Percentiles rank a stretch among this genome's conserved stretches.
Evolutionary conservation across 2,329 filamentous ascomycete genomes (phyloP).

Genomic region (Verticillium alfalfae): DNA sequence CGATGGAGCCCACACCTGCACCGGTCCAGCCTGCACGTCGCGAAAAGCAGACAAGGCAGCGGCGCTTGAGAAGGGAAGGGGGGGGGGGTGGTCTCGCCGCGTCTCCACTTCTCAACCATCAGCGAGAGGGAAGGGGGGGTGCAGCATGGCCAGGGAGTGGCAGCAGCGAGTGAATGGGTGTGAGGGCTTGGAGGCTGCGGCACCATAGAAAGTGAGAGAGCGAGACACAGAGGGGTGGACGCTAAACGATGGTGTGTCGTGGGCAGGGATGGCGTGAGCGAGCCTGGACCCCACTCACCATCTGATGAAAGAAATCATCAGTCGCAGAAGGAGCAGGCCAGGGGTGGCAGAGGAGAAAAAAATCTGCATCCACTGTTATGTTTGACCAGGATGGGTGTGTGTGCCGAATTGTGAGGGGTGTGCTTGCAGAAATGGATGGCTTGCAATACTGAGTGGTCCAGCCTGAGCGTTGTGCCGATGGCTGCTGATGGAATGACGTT

Average conservation of each 20-base stretch:
- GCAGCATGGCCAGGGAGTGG: background rate
- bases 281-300: background rate
- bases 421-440: no score
- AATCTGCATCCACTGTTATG: background rate
- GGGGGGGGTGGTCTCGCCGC: background rate
- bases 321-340: background rate
- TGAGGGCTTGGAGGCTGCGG: background rate
- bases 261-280: slow-evolving; percentile 2
- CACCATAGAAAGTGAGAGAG: background rate
- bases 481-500: background rate
- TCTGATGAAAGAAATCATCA: background rate
- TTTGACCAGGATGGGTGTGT: background rate
- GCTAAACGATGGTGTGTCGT: background rate
- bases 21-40: background rate
- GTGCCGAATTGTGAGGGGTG: background rate
- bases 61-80: background rate
- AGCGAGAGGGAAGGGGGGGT: background rate
- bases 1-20: slow-evolving; percentile 6
- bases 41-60: slow-evolving; percentile 8
- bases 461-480: background rate
- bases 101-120: background rate
- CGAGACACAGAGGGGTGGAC: background rate
- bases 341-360: background rate
- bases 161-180: background rate
- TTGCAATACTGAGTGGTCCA: background rate